Evolutionary conservation across 2,329 filamentous ascomycete genomes (phyloP), one percentile per base, ranked within the genome.

Genomic region (Trichoderma guizhouense): DNA sequence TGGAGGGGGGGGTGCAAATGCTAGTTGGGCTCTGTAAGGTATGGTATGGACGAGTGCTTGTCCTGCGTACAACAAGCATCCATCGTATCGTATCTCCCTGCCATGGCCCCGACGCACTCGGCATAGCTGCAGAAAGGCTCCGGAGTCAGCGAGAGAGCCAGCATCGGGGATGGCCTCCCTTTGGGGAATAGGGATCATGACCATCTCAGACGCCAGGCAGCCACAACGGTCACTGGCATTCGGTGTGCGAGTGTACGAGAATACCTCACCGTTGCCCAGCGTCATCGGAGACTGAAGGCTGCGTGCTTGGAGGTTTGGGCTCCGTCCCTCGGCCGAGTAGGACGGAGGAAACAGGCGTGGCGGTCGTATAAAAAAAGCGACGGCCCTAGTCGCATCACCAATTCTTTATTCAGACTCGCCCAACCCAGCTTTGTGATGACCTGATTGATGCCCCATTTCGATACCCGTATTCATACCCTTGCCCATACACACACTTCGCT

Each of bases 81-180:
- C 32, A 14, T 43, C 39, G 39, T 43, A 43, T 43, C 39, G 39
- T n/a, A 43, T n/a, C 39, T 43, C 39, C 39, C 39, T 43, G 26
- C 9, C 24, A 28, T 26, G 32, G 12, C 63, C 47, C 28, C 51
- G 24, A 68, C 57, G 26, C 65, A 47, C 53, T 43, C 53, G 36
- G 65, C n/a, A 69, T 61, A 69, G 66, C 66, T 62, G 32, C 51
- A 67, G 63, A 57, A 39, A 18, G n/a, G 21, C 21, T 36, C 53
- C 34, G 28, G 18, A 68, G 43, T 53, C 26, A 51, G 39, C 62
- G 62, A 65, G 32, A 26, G 32, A 62, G 58, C 58, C 30, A 62
- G 39, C 39, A 24, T 65, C 62, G 43, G 62, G 62, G 39, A 32
- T 69, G 66, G 66, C 57, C 66, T 69, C 66, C 39, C 32, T 51